phyloP scores from a whole-genome alignment of 169 alveolate genomes.

The Eimeria sp. region DNA sequence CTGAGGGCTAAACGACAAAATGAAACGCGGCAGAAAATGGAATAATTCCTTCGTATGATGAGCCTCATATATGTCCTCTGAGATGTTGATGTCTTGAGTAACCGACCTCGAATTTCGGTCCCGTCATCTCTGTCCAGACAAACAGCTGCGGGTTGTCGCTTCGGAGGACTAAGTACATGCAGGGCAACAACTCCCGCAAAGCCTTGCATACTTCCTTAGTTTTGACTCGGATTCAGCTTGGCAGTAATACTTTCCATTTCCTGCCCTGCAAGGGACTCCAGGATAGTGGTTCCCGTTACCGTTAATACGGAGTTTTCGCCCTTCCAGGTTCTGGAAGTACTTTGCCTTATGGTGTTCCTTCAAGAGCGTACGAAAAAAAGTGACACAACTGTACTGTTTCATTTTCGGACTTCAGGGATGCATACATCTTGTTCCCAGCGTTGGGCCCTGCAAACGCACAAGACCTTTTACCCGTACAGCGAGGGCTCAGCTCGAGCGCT shows the following conservation, averaged over 20 bases:
- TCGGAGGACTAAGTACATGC: neutral
- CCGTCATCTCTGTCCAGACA: neutral
- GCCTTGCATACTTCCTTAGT: neutral
- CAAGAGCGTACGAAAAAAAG: neutral
- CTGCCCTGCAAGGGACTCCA: neutral
- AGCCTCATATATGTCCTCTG: neutral
- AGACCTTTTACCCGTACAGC: neutral
- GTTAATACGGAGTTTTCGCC: neutral
- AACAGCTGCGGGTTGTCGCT: neutral
- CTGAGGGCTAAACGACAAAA: neutral
- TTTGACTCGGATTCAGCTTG: neutral
- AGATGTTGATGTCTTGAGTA: neutral
- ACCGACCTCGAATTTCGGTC: neutral
- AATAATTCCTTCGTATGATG: neutral
- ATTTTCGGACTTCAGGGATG: neutral
- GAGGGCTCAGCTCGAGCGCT: neutral
- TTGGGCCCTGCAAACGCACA: neutral
- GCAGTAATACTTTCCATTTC: neutral
- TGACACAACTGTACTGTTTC: neutral
- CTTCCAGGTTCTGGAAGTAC: neutral
- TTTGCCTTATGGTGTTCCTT: neutral
- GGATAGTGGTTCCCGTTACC: neutral
- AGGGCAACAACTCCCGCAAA: neutral
- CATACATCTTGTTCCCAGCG: neutral
- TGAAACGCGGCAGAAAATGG: neutral